Evolutionary conservation across 352 stramenopile species (phyloP).

Genomic region (Pythium aristosporum): DNA sequence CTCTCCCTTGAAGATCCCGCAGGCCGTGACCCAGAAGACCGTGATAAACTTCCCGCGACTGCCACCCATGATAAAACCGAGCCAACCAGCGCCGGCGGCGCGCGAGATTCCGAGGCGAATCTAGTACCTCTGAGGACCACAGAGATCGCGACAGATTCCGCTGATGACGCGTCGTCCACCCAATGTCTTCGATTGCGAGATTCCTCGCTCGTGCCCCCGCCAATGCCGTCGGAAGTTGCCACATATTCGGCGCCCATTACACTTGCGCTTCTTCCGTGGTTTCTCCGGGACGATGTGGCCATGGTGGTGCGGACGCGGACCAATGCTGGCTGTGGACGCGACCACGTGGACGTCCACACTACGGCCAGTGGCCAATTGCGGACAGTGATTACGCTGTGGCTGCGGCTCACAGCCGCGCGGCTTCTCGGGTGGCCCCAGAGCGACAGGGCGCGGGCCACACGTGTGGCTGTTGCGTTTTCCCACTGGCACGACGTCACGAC

Average conservation of each 20-base stretch:
- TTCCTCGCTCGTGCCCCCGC: background rate
- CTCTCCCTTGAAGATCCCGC: background rate
- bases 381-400: slow-evolving; percentile 34
- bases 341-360: background rate
- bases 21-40: background rate
- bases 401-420: slow-evolving; percentile 14
- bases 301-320: slow-evolving; percentile 29
- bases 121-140: background rate
- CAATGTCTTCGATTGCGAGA: background rate
- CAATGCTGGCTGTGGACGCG: background rate
- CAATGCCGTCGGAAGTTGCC: background rate
- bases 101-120: slow-evolving; percentile 24
- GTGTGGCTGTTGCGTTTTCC: background rate
- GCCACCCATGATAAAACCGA: background rate
- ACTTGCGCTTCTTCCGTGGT: slow-evolving; percentile 27
- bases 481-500: slow-evolving; percentile 17
- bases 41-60: background rate
- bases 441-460: background rate
- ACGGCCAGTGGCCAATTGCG: background rate
- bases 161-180: background rate
- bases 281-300: slow-evolving; percentile 32
- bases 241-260: background rate
- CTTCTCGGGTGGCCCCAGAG: background rate
- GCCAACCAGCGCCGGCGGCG: background rate
- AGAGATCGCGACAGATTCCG: background rate